These are phyloP conservation scores for Vitis vinifera DNA, from an alignment of 164 flowering plant species.

Conservation along the genomic window DNA sequence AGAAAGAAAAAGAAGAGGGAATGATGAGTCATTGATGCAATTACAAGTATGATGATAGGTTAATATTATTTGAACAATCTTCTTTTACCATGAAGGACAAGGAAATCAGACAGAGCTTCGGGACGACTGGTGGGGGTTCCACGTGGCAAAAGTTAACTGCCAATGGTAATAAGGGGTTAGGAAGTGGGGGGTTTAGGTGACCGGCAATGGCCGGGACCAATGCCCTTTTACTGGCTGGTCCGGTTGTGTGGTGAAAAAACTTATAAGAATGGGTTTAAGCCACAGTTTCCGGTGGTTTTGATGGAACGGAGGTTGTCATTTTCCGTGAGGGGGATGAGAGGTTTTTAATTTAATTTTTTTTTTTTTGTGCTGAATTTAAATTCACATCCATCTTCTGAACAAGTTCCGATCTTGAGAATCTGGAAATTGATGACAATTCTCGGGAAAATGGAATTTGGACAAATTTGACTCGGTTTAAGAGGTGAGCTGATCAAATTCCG, in stretches of 20 bases:
- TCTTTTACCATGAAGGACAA: too few species aligned
- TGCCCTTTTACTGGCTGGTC: constrained; percentile 21
- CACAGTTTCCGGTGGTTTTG: constrained; percentile 12
- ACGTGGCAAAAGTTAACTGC: constrained; percentile 4
- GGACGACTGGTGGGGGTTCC: neutral
- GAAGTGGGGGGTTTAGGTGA: neutral
- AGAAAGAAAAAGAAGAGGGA: too few species aligned
- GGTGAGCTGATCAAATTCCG: too few species aligned
- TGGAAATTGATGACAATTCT: too few species aligned
- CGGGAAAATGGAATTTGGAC: too few species aligned
- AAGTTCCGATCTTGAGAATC: too few species aligned
- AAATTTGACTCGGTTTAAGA: too few species aligned
- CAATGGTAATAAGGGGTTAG: constrained; percentile 2
- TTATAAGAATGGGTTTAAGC: constrained; percentile 17
- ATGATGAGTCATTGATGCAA: too few species aligned
- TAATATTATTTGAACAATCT: too few species aligned
- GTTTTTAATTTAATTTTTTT: constrained; percentile 3
- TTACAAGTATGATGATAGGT: too few species aligned
- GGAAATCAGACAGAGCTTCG: too few species aligned
- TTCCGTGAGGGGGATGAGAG: neutral
- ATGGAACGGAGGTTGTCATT: constrained; percentile 27
- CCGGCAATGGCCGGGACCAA: constrained; percentile 16
- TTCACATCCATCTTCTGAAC: too few species aligned
- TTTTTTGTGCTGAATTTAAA: neutral
- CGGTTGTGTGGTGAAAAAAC: constrained; percentile 35